Base-by-base conservation (phyloP, 495 filamentous ascomycete species). In the Neurospora sp. region DNA sequence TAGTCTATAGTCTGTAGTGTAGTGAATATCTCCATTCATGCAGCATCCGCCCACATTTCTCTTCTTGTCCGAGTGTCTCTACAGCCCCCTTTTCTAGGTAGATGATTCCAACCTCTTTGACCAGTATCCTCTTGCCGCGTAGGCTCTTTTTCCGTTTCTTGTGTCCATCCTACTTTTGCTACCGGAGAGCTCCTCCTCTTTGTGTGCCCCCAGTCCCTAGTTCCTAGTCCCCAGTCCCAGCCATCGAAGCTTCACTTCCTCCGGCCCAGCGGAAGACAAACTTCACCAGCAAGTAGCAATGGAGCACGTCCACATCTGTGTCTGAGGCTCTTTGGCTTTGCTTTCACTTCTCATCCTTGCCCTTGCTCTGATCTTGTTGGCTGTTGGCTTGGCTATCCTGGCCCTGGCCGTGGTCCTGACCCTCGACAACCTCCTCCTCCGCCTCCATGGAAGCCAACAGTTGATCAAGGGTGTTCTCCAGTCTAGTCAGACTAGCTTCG, bases 381-480 rank as follows among this genome's bases (percentile, higher is more conserved):
- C 3, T 1, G 18, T 45, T 45, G 42, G 8, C 42, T 20, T 45
- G 42, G 42, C 37, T 38, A 12, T 65, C 22, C 37, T 22, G 18
- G 16, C 41, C 40, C 14, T 31, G 41, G 10, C 27, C 38, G 12
- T 47, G 38, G 38, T 39, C 10, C 38, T 9, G 38, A 10, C 8
- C 8, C 38, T 40, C 8, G 6, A 1, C 27, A 0, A 16, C 12
- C 27, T 35, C 39, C n/a, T 9, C 37, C 59, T 68, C 74, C 22
- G 45, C 73, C 3, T 71, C 75, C 4, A 69, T 40, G 6, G 78
- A 76, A 7, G 85, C 85, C 27, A 89, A 78, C 7, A 89, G 73
- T 68, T 80, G 83, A 71, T 89, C 87, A 44, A 89, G 83, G 75
- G 85, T 88, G 73, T 75, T 82, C 77, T 89, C 87, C 27, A 89